These are phyloP conservation scores for Zasmidium citrigriseum DNA, from an alignment of 2,329 filamentous ascomycete genomes.

Conservation along the genomic window DNA sequence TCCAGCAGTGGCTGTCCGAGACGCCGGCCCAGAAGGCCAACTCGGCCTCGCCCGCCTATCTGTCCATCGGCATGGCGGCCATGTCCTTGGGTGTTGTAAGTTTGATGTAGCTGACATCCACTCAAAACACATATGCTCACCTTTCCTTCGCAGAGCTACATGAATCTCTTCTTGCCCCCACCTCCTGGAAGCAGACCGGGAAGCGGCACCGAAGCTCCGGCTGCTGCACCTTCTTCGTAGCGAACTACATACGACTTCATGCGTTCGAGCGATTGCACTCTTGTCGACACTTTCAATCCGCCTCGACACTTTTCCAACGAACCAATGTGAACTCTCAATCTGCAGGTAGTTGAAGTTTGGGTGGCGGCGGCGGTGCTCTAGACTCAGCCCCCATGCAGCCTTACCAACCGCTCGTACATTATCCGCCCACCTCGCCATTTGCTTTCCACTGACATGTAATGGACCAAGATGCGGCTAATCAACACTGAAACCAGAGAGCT, in stretches of 20 bases:
- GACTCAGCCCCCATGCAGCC: neutral
- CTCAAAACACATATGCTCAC: slow-evolving; percentile 41
- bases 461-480: slow-evolving; percentile 23
- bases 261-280: neutral
- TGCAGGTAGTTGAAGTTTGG: neutral
- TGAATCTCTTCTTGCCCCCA: slow-evolving; percentile 63
- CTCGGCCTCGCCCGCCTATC: slow-evolving; percentile 68
- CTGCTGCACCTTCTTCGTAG: slow-evolving; percentile 3
- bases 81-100: slow-evolving; percentile 50
- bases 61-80: slow-evolving; percentile 75
- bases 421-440: too few relatives aligned
- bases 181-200: neutral
- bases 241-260: neutral
- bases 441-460: too few relatives aligned
- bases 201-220: slow-evolving; percentile 13
- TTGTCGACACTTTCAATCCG: neutral
- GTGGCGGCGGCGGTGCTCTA: neutral
- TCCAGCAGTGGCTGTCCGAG: slow-evolving; percentile 78
- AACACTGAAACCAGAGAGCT: slow-evolving; percentile 18
- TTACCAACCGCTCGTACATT: too few relatives aligned
- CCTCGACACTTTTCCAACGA: neutral
- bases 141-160: slow-evolving; percentile 53
- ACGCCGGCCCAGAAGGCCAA: slow-evolving; percentile 66
- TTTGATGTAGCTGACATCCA: slow-evolving; percentile 12
- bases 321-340: neutral